Base-by-base conservation (phyloP, 768 basidiomycete genomes). In the Phaffia australis region DNA sequence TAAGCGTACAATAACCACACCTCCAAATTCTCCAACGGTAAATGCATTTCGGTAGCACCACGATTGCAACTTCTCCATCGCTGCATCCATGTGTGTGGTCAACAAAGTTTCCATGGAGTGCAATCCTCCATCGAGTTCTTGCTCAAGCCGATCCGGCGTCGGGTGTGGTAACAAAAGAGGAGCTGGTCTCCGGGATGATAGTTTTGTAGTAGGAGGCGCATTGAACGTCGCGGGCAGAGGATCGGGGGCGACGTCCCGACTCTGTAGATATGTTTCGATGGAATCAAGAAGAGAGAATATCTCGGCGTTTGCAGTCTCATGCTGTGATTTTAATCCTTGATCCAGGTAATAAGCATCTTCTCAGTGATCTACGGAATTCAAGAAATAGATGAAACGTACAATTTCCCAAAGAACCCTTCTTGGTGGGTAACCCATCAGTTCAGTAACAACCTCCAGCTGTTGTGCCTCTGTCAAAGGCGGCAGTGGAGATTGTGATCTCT, bases 221-320 rank as follows among this genome's bases (percentile, higher is more conserved):
- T 19, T 25, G 56, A 32, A 25, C 19, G 56, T 21, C 30, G 51
- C 63, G 4, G 65, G 54, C 47, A 56, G 59, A n/a, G 35, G 32
- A 30, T 27, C 42, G 23, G 32, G 42, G 2, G 35, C 35, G 35
- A 42, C 35, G 11, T 42, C 35, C 35, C 60, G 66, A 19, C 55
- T 55, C 5, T 60, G 52, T 19, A 67, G 66, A 48, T 60, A 67
- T 18, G 49, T 25, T 48, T 67, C 60, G 46, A 62, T 47, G n/a
- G 60, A 46, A 30, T 61, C 51, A 56, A 67, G 66, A 14, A 60
- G 49, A 2, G 60, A 47, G n/a, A 67, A 67, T 47, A 67, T 67
- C 32, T 67, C 66, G 51, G 66, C 66, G 55, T 67, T 67, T 52
- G 66, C 66, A 0, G 66, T 61, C 29, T 67, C 66, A 60, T 67